phyloP scores from a whole-genome alignment of 805 yeast genomes.

The Myxozyma geophila region DNA sequence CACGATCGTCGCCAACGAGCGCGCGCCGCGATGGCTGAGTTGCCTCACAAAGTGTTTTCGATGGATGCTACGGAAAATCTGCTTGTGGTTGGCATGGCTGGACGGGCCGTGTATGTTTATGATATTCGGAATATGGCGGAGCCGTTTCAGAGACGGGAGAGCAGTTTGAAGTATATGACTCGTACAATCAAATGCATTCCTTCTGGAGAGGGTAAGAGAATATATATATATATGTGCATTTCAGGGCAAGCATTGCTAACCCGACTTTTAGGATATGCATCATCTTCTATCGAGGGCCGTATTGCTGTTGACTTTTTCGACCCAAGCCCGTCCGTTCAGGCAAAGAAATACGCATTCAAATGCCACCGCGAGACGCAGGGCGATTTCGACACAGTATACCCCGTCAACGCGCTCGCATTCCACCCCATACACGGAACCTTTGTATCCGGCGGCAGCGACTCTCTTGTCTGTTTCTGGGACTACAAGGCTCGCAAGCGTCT shows the following conservation, averaged over 20 bases:
- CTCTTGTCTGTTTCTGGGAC: constrained; percentile 58
- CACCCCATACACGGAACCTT: constrained; percentile 49
- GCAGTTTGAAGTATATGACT: constrained; percentile 70
- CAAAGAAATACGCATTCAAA: constrained; percentile 72
- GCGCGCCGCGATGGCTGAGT: constrained; percentile 31
- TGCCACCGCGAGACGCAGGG: constrained; percentile 64
- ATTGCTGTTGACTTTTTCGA: constrained; percentile 74
- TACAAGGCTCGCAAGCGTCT: constrained; percentile 52
- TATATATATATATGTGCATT: constrained; percentile 28
- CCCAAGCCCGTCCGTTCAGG: constrained; percentile 50
- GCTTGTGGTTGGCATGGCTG: constrained; percentile 60
- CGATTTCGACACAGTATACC: constrained; percentile 55
- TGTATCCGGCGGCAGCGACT: constrained; percentile 60
- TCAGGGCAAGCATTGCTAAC: neutral
- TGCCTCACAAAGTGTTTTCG: constrained; percentile 60
- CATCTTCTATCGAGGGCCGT: constrained; percentile 80
- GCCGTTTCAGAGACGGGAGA: constrained; percentile 60
- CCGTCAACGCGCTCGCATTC: constrained; percentile 56
- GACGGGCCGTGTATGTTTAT: constrained; percentile 59
- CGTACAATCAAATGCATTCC: constrained; percentile 61
- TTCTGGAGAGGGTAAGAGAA: constrained; percentile 54
- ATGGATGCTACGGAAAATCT: constrained; percentile 59
- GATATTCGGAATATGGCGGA: constrained; percentile 54
- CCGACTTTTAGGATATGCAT: constrained; percentile 47
- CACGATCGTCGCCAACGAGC: constrained; percentile 50